Evolutionary conservation across 352 stramenopile species (phyloP).

Genomic region (Phytopythium cucurbitacearum): DNA sequence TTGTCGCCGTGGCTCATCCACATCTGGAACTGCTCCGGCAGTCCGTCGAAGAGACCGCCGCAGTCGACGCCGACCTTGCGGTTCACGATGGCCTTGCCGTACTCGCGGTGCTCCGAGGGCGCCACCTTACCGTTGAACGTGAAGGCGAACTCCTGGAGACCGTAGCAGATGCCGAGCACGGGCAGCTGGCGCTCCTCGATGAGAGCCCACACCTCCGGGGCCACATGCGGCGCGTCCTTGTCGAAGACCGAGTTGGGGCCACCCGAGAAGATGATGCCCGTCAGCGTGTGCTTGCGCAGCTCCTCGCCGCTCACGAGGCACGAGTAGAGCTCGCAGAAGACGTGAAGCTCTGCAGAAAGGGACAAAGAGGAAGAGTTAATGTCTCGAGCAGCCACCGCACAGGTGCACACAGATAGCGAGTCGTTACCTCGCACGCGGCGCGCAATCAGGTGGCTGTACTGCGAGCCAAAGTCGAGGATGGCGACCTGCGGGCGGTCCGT

Average conservation of each 20-base stretch:
- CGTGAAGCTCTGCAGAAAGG: slow-evolving; percentile 87
- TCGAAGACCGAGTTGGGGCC: slow-evolving; percentile 97
- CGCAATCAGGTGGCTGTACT: slow-evolving; percentile 99
- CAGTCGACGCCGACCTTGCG: slow-evolving; percentile 47
- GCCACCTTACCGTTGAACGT: slow-evolving; percentile 95
- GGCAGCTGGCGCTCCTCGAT: slow-evolving; percentile 95
- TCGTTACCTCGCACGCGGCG: slow-evolving; percentile 90
- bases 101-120: slow-evolving; percentile 94
- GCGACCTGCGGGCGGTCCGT: slow-evolving; percentile 94
- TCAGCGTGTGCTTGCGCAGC: slow-evolving; percentile 91
- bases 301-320: slow-evolving; percentile 93
- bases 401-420: not conserved
- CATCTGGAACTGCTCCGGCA: slow-evolving; percentile 94
- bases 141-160: slow-evolving; percentile 93
- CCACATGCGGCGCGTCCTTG: slow-evolving; percentile 92
- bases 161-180: slow-evolving; percentile 98
- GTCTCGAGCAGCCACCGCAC: not conserved
- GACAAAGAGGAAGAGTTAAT: slow-evolving; percentile 5
- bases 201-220: slow-evolving; percentile 93
- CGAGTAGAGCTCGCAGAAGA: slow-evolving; percentile 99
- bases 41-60: slow-evolving; percentile 85
- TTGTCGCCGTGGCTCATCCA: slow-evolving; percentile 99
- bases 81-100: slow-evolving; percentile 95
- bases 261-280: slow-evolving; percentile 97
- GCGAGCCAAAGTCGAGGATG: slow-evolving; percentile 99